These are phyloP conservation scores for Cryptosporidium parvum DNA, from an alignment of 169 alveolate species.

Conservation along the genomic window DNA sequence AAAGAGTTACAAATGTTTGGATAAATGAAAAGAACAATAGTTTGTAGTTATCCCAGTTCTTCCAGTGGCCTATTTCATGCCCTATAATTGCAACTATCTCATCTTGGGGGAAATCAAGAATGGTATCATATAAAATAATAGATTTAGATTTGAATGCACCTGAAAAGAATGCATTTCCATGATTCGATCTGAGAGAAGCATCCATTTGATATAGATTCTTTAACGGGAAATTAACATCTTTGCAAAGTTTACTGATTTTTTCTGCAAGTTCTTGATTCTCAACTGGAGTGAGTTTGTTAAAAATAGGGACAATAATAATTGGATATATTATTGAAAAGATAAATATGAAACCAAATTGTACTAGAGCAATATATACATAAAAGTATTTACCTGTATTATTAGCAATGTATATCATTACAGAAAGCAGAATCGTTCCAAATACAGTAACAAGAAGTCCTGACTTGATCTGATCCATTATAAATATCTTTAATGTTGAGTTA, in stretches of 20 bases:
- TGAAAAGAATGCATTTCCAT: conserved; percentile 72
- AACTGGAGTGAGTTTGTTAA: conserved; percentile 62
- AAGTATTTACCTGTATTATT: conserved; percentile 65
- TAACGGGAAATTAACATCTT: conserved; percentile 41
- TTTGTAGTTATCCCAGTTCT: conserved; percentile 62
- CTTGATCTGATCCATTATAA: conserved; percentile 32
- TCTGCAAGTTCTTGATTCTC: conserved; percentile 21
- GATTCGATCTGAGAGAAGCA: conserved; percentile 58
- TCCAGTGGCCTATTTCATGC: conserved; percentile 73
- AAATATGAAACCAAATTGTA: conserved; percentile 15
- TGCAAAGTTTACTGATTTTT: conserved; percentile 26
- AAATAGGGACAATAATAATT: conserved; percentile 35
- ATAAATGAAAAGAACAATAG: conserved; percentile 22
- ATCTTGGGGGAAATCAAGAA: conserved; percentile 60
- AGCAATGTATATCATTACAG: conserved; percentile 33
- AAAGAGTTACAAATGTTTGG: conserved; percentile 26
- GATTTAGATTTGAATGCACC: conserved; percentile 42
- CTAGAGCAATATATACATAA: conserved; percentile 53
- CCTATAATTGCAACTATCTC: conserved; percentile 58
- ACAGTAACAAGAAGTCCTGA: neutral
- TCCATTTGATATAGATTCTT: conserved; percentile 59
- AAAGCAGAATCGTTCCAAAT: conserved; percentile 14
- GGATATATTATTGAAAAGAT: conserved; percentile 34
- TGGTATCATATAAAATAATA: conserved; percentile 49
- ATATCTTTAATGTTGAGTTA: conserved; percentile 26